Evolutionary conservation across 164 flowering plant species (phyloP), one percentile per base, ranked within the genome.

Genomic region (Stephania cephalantha): DNA sequence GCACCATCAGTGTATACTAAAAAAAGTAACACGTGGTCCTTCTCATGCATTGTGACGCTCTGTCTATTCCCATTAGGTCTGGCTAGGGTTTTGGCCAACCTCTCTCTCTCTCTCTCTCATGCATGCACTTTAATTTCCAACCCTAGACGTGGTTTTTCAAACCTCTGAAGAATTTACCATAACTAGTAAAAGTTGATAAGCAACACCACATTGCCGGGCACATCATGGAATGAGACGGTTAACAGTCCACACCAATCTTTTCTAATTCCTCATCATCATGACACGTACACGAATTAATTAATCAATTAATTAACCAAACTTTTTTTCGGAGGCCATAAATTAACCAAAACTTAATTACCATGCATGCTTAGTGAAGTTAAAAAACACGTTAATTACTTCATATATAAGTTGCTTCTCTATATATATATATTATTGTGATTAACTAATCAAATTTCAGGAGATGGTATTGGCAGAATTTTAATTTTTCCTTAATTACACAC

Each of bases 71-170:
- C 68, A 68, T 65, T 72, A 29, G 68, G 81, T 25, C 25, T 25
- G 1, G 42, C 71, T 74, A 71, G 73, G 84, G 78, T 76, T 76
- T 79, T 61, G 78, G 81, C 84, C 79, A 74, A 76, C 79, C 61
- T n/a, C 74, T 53, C 46, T 50, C 61, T n/a, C 74, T 53, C 46
- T 50, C 61, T n/a, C 74, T 53, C 46, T 50, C 61, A 6, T 71
- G 45, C 18, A 42, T 45, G 79, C 55, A 8, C 50, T 68, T 81
- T 69, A 35, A 35, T 1, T 35, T 73, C 29, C 71, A 68, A 18
- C 71, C 72, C 45, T 73, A 29, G 70, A 25, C 1, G 3, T 50
- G 9, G 15, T 50, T 76, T 81, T 76, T 71, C 79, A 31, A 70
- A 25, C 13, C 52, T 29, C 79, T 80, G 78, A 68, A 44, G 5